Base-by-base conservation (phyloP, 129 eudicot genomes). In the Chrysanthemum lavandulifolium region DNA sequence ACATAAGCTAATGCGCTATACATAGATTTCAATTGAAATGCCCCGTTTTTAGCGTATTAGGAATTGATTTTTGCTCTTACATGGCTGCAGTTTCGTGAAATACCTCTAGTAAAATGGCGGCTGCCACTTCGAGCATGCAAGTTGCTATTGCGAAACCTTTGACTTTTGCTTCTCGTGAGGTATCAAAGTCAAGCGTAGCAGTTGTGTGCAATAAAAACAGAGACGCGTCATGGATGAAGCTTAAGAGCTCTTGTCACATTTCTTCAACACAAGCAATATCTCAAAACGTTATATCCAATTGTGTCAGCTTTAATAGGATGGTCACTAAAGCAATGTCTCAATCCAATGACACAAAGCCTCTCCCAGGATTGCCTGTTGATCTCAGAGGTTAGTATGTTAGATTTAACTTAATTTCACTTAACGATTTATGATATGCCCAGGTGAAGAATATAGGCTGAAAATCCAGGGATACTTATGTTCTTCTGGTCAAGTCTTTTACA, bases 311-410 rank as follows among this genome's bases (percentile, higher is more conserved):
- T 31, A 55, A 68, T 58, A 82, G 81, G 76, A 43, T 75, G 60
- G 83, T 82, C 49, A 73, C 82, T 25, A 93, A 80, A 80, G 98
- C 98, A 68, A 79, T 85, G 86, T 73, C 97, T 10, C 83, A 75
- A 59, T 79, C 84, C 19, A 85, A 80, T 75, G 91, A 82, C 49
- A 33, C 71, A 11, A 84, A 80, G 61, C 83, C 98, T 49, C 73
- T 84, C 47, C 81, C 95, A 1, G 98, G 98, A 62, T 74, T 93
- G 79, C 92, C 98, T 57, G 54, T 93, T 66, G 90, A 93, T 83
- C 79, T 93, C 71, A 93, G 91, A 93, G 98, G 98, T 93, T 57
- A 64, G 58, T 65, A 59, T 45, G 61, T 15, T 61, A 48, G 21
- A 43, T 55, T 27, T 75, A 0, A 58, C 19, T 9, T 56, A 5